These are phyloP conservation scores for Saccharomyces hybrid DNA, from an alignment of 1,139 yeast genomes.

Conservation along the genomic window DNA sequence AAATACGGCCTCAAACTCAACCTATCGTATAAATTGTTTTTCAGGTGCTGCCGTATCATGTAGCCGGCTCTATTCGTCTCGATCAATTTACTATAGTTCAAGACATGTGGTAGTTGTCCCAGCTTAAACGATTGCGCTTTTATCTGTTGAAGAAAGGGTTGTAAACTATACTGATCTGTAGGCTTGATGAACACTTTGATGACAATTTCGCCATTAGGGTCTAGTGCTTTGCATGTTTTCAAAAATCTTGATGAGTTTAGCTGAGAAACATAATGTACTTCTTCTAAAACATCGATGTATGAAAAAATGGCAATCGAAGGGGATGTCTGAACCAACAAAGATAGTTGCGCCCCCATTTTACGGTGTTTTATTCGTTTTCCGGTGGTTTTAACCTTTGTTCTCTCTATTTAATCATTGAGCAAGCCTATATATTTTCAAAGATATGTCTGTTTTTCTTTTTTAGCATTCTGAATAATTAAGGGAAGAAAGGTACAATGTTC, in stretches of 20 bases:
- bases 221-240: slow-evolving; percentile 76
- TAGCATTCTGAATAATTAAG: neutral
- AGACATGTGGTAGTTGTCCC: slow-evolving; percentile 50
- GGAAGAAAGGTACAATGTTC: neutral
- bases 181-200: slow-evolving; percentile 83
- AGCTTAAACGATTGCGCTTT: slow-evolving; percentile 33
- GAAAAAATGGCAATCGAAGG: slow-evolving; percentile 90
- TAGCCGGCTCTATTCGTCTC: slow-evolving; percentile 94
- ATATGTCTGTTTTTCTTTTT: slow-evolving; percentile 6
- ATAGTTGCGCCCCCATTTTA: slow-evolving; percentile 78
- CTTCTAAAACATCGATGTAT: slow-evolving; percentile 69
- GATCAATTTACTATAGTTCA: slow-evolving; percentile 65
- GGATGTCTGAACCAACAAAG: slow-evolving; percentile 81
- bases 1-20: slow-evolving; percentile 83
- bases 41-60: slow-evolving; percentile 70
- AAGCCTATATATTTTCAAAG: neutral
- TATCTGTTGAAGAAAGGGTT: slow-evolving; percentile 15
- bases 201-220: slow-evolving; percentile 61
- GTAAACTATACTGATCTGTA: slow-evolving; percentile 36
- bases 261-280: slow-evolving; percentile 65
- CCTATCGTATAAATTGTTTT: slow-evolving; percentile 77
- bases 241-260: slow-evolving; percentile 74
- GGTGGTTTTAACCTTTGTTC: no score
- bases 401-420: no score
- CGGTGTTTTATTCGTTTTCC: no score